A percentile compares a stretch with the other conserved stretches of the same genome.
phyloP scores from a whole-genome alignment of 2,329 filamentous ascomycete species.

The Neonectria faginata region DNA sequence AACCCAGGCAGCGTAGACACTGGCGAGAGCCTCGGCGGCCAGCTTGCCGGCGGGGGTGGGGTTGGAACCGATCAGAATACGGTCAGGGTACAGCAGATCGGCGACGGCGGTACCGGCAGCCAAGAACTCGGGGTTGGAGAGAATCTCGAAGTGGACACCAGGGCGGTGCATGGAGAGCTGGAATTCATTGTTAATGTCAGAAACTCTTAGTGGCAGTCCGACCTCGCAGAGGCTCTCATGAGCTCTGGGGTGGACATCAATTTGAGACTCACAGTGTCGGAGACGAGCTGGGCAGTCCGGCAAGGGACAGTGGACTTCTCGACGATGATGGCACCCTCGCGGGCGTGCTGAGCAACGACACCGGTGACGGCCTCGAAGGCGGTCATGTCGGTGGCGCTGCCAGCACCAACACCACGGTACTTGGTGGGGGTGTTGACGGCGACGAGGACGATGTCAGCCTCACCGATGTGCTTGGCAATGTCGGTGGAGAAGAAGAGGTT shows the following conservation, averaged over 20 bases:
- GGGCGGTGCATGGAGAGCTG: constrained; percentile 70
- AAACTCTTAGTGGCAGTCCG: not conserved
- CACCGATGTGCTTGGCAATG: constrained; percentile 68
- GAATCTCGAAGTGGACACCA: constrained; percentile 76
- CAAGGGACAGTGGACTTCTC: constrained; percentile 87
- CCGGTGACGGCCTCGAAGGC: constrained; percentile 77
- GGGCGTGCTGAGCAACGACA: constrained; percentile 75
- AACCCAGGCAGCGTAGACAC: constrained; percentile 79
- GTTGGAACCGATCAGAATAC: constrained; percentile 79
- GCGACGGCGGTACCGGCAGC: constrained; percentile 81
- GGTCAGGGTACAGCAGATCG: constrained; percentile 77
- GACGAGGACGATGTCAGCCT: constrained; percentile 80
- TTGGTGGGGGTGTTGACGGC: constrained; percentile 86
- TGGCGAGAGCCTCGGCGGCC: constrained; percentile 72
- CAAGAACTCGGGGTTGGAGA: constrained; percentile 86
- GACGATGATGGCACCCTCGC: constrained; percentile 77
- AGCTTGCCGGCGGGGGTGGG: constrained; percentile 68
- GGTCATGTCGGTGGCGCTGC: constrained; percentile 78
- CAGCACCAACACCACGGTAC: constrained; percentile 74
- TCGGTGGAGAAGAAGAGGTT: constrained; percentile 83
- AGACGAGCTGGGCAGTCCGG: constrained; percentile 76
- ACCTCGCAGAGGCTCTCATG: not conserved
- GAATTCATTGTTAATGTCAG: constrained; percentile 10
- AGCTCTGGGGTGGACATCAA: constrained; percentile 1
- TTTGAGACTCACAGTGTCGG: constrained; percentile 68